A percentile compares a stretch with the other conserved stretches of the same genome.
phyloP scores from a whole-genome alignment of 495 filamentous ascomycete genomes.

The Penicillium chermesinum region DNA sequence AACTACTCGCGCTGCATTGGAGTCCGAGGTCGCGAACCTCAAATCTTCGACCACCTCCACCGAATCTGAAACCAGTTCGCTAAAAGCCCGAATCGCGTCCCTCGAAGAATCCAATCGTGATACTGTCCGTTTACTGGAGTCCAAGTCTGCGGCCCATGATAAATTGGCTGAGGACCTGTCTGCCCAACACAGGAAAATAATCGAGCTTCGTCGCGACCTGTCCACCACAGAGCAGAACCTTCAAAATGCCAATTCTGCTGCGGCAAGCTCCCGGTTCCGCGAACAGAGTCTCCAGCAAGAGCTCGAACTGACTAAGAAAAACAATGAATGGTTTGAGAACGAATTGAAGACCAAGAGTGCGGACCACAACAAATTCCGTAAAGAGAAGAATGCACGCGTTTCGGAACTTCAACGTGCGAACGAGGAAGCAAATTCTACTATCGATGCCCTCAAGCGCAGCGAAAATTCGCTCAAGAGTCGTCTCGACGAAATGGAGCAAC shows the following conservation, averaged over 20 bases:
- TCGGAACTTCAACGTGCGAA: slow-evolving; percentile 81
- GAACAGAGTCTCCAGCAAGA: slow-evolving; percentile 87
- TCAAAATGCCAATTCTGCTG: slow-evolving; percentile 71
- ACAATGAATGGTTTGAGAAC: slow-evolving; percentile 84
- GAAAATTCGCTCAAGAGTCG: slow-evolving; percentile 75
- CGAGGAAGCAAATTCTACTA: slow-evolving; percentile 70
- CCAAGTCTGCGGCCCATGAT: slow-evolving; percentile 83
- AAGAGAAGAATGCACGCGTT: slow-evolving; percentile 86
- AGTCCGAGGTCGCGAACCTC: slow-evolving; percentile 74
- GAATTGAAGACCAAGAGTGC: slow-evolving; percentile 84
- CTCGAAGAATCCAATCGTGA: slow-evolving; percentile 91
- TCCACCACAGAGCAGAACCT: slow-evolving; percentile 72
- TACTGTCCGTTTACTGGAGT: slow-evolving; percentile 78
- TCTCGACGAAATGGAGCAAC: slow-evolving; percentile 76
- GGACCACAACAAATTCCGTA: slow-evolving; percentile 85
- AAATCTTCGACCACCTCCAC: slow-evolving; percentile 72
- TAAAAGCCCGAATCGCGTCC: slow-evolving; percentile 74
- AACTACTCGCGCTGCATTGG: slow-evolving; percentile 57
- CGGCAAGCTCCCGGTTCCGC: slow-evolving; percentile 73
- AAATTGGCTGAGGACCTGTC: slow-evolving; percentile 79
- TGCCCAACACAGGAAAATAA: slow-evolving; percentile 77
- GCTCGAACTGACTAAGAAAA: slow-evolving; percentile 75
- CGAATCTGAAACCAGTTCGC: slow-evolving; percentile 66
- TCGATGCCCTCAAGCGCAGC: slow-evolving; percentile 71
- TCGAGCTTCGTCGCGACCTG: slow-evolving; percentile 75